Evolutionary conservation across 768 basidiomycete genomes (phyloP), one percentile per base, ranked within the genome.

Genomic region (Mycena latifolia): DNA sequence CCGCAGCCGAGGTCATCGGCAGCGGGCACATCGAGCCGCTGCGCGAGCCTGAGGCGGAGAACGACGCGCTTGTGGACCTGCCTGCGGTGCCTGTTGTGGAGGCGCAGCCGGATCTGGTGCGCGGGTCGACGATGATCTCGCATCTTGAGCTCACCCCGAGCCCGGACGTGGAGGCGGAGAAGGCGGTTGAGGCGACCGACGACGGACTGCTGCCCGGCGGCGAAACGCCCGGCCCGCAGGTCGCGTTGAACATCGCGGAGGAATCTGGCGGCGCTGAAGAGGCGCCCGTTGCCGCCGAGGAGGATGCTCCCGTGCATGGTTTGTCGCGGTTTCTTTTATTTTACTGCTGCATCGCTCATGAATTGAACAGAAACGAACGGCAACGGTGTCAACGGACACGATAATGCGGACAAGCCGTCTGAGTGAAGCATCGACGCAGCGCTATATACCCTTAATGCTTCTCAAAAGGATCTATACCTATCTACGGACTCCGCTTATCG

Each of bases 81-180:
- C 58, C 65, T 5, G 66, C 63, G 14, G 69, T 72, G 28, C 71
- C 71, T 20, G 63, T 71, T 39, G 71, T 72, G 25, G 71, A 72
- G 27, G 41, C 50, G 41, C 60, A 48, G n/a, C 65, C 71, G 17
- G 65, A 65, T 4, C 31, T 69, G 11, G 53, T 51, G 5, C 64
- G 59, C 31, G 65, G 63, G 5, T 31, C 47, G 22, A 67, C 71
- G 15, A 56, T 35, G 25, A 61, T 71, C 8, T 66, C 65, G 37
- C 67, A 70, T 39, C 59, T 64, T 22, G 67, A 62, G 46, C 63
- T 65, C 51, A 59, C 62, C 3, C 61, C 66, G 28, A 66, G 45
- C 31, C 51, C 57, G 17, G 56, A 63, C 11, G 66, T 37, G 57
- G 29, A 12, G 33, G 41, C 35, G 2, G 22, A 28, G 25, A 48